Evolutionary conservation across 176 grass and related monocot species (phyloP), one percentile per base, ranked within the genome.

Genomic region (Hordeum marinum): DNA sequence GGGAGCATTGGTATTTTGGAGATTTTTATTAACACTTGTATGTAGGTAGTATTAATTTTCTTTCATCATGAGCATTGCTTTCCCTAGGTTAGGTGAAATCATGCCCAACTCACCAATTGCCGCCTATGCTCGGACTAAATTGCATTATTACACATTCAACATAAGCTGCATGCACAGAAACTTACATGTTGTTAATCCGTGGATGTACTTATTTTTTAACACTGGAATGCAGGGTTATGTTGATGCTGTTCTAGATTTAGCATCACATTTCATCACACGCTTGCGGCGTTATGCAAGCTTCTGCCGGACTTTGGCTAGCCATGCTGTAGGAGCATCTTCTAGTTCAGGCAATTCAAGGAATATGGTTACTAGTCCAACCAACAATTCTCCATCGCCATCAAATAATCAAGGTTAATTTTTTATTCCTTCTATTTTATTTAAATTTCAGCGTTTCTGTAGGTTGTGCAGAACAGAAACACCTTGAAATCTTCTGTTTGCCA

Each of bases 221-320:
- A 75, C 75, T 54, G 65, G 63, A 86, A 73, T 86, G 82, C 91
- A 99, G 96, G 93, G 93, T 24, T 99, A 99, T 35, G 96, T 99
- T 79, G 96, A 99, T 40, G 91, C 96, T 76, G 89, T 99, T 85
- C 93, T 99, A 86, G 96, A 99, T 94, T 89, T 99, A 81, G 96
- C 96, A 39, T 99, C 96, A 63, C 91, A 99, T 88, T 99, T 99
- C 80, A 99, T 99, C 43, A 94, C 93, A 58, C 96, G 91, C 64
- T 85, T 99, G 74, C 94, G 96, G 48, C 91, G 96, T 52, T 99
- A 99, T 92, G 93, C 96, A 63, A 99, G 96, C 76, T 99, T 99
- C 91, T 99, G 96, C 85, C 96, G 96, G 79, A 94, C 96, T 78
- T 82, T 99, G 84, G 93, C 96, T 84, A 99, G 96, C 69, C 96